Conservation (phyloP, 2,329 filamentous ascomycete genomes). For the Talaromyces sp. region DNA sequence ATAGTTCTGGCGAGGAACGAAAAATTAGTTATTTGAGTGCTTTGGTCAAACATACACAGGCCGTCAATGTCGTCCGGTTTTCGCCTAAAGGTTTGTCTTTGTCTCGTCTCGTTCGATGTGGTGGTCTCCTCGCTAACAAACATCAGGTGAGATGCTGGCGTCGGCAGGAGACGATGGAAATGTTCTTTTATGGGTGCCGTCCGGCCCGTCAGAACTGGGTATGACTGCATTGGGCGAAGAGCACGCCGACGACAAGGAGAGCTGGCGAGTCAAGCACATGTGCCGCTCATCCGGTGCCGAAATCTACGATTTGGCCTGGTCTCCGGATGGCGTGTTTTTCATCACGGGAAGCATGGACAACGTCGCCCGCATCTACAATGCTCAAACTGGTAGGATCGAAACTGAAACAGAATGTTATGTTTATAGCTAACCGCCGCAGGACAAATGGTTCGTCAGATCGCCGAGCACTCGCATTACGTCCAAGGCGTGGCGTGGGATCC, state of each 20-base stretch:
- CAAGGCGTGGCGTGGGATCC: slow-evolving; percentile 99
- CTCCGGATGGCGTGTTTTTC: slow-evolving; percentile 91
- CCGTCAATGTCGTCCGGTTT: slow-evolving; percentile 96
- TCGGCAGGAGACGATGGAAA: slow-evolving; percentile 97
- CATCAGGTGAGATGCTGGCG: slow-evolving; percentile 78
- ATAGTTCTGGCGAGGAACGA: slow-evolving; percentile 75
- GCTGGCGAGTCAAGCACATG: slow-evolving; percentile 97
- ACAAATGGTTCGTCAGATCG: slow-evolving; percentile 80
- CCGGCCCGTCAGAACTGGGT: slow-evolving; percentile 76
- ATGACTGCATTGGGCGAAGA: slow-evolving; percentile 74
- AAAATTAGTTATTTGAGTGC: slow-evolving; percentile 91
- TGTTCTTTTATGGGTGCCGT: slow-evolving; percentile 90
- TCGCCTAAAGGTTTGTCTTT: slow-evolving; percentile 70
- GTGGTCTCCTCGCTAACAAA: slow-evolving; percentile 18
- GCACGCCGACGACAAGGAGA: slow-evolving; percentile 85
- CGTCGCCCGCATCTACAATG: slow-evolving; percentile 93
- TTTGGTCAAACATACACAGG: slow-evolving; percentile 87
- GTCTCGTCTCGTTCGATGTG: neutral
- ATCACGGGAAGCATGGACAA: slow-evolving; percentile 99
- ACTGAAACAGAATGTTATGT: neutral
- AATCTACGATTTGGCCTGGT: slow-evolving; percentile 98
- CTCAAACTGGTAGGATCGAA: slow-evolving; percentile 65
- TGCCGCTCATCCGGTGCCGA: slow-evolving; percentile 90
- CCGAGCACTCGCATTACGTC: slow-evolving; percentile 96
- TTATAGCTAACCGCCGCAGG: slow-evolving; percentile 30